phyloP scores from a whole-genome alignment of 176 grass and related monocot species.

The Lolium multiflorum region DNA sequence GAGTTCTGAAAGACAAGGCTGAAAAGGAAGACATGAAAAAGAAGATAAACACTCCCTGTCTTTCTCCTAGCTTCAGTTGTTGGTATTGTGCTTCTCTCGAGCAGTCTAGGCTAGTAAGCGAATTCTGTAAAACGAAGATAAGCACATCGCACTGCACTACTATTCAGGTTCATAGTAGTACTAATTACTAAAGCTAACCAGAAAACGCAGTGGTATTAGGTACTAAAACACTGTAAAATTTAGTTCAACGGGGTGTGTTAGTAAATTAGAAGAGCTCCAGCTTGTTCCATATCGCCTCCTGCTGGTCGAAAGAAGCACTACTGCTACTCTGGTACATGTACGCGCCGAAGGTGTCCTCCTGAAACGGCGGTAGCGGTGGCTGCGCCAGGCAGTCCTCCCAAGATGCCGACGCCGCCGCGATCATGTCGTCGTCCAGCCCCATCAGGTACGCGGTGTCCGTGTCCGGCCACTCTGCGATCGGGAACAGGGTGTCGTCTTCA shows the following conservation, averaged over 20 bases:
- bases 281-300: constrained; percentile 55
- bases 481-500: constrained; percentile 48
- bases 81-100: not conserved
- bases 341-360: constrained; percentile 51
- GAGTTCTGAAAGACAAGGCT: not conserved
- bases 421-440: constrained; percentile 61
- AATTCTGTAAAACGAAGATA: no score
- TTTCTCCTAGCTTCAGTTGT: not conserved
- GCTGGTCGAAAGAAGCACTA: constrained; percentile 52
- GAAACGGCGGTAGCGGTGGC: constrained; percentile 2
- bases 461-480: constrained; percentile 57
- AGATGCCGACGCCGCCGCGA: not conserved
- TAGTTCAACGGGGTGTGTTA: constrained; percentile 13
- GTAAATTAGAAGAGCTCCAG: constrained; percentile 64
- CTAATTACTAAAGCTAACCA: not conserved
- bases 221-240: not conserved
- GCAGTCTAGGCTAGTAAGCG: not conserved
- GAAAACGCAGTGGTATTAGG: not conserved
- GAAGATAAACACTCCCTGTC: not conserved
- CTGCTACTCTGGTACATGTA: constrained; percentile 37
- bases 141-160: not conserved
- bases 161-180: not conserved
- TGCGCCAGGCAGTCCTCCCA: constrained; percentile 28
- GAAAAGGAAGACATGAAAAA: not conserved
- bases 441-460: constrained; percentile 37